phyloP scores from a whole-genome alignment of 148 eudicot species.

The Rhododendron ovatum region DNA sequence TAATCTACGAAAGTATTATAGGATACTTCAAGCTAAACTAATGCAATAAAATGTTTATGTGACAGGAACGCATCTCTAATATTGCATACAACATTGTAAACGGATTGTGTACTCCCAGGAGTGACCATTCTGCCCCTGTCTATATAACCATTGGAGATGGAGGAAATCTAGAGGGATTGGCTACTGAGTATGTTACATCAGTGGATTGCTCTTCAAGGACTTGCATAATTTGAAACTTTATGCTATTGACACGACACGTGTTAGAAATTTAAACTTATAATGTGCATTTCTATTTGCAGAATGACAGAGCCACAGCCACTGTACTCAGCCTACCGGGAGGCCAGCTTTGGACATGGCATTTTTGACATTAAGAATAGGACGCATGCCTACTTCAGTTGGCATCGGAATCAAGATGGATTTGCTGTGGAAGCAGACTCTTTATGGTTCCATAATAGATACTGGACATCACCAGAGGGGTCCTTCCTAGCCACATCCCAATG shows the following conservation, averaged over 20 bases:
- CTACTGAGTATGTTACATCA: constrained; percentile 43
- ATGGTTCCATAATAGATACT: constrained; percentile 66
- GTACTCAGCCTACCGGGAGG: constrained; percentile 77
- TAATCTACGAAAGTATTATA: not conserved
- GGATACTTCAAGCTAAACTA: not conserved
- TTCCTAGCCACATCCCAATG: constrained; percentile 29
- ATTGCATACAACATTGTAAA: constrained; percentile 68
- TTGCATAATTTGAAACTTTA: not conserved
- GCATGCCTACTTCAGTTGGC: constrained; percentile 73
- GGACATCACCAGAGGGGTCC: constrained; percentile 36
- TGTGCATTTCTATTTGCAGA: constrained; percentile 30
- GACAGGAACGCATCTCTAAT: constrained; percentile 77
- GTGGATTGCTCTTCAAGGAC: not conserved
- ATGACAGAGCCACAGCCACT: constrained; percentile 83
- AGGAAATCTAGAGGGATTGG: constrained; percentile 80
- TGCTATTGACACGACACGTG: not conserved
- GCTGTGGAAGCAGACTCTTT: constrained; percentile 69
- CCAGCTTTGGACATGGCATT: constrained; percentile 88
- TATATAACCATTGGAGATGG: constrained; percentile 89
- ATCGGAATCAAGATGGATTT: constrained; percentile 78
- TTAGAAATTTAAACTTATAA: not conserved
- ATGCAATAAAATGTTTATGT: not conserved
- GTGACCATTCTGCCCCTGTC: constrained; percentile 68
- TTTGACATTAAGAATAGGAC: constrained; percentile 78
- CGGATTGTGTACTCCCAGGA: constrained; percentile 47